A percentile compares a stretch with the other conserved stretches of the same genome.
Evolutionary conservation across 306 rosid genomes (phyloP).

Genomic region (Pyrus betulifolia): DNA sequence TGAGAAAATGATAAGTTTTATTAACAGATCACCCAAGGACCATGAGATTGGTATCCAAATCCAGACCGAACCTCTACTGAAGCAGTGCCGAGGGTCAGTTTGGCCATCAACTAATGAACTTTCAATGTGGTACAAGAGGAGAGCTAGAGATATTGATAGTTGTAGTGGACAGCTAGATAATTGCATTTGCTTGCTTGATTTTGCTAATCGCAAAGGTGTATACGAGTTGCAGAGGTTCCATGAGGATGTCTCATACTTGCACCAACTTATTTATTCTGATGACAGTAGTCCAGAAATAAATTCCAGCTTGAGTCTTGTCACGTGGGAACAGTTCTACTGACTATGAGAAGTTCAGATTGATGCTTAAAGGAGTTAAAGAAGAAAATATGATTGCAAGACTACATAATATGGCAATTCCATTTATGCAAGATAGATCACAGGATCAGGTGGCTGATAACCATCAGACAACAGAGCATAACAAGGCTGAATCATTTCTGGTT

Average conservation of each 20-base stretch:
- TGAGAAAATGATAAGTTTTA: slow-evolving; percentile 57
- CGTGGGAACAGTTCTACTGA: slow-evolving; percentile 69
- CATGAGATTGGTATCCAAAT: slow-evolving; percentile 46
- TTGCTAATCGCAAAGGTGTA: slow-evolving; percentile 68
- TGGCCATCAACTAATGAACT: slow-evolving; percentile 85
- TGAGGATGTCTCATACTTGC: slow-evolving; percentile 63
- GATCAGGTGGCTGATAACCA: slow-evolving; percentile 19
- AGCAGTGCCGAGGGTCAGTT: slow-evolving; percentile 49
- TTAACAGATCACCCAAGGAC: slow-evolving; percentile 34
- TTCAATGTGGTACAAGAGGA: slow-evolving; percentile 65
- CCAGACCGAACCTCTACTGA: slow-evolving; percentile 81
- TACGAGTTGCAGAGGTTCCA: slow-evolving; percentile 61
- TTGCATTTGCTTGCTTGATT: slow-evolving; percentile 69
- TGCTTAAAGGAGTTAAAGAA: slow-evolving; percentile 79
- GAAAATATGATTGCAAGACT: slow-evolving; percentile 59
- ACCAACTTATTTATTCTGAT: slow-evolving; percentile 73
- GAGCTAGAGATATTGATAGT: slow-evolving; percentile 74
- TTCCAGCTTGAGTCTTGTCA: slow-evolving; percentile 47
- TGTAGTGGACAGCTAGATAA: slow-evolving; percentile 89
- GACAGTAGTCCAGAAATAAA: slow-evolving; percentile 40
- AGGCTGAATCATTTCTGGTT: slow-evolving; percentile 65
- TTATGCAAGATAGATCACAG: slow-evolving; percentile 56
- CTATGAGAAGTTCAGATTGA: slow-evolving; percentile 73
- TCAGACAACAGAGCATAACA: slow-evolving; percentile 28
- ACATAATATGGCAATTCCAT: slow-evolving; percentile 66